Conservation (phyloP, 768 basidiomycete genomes). For the Lactarius psammicola region DNA sequence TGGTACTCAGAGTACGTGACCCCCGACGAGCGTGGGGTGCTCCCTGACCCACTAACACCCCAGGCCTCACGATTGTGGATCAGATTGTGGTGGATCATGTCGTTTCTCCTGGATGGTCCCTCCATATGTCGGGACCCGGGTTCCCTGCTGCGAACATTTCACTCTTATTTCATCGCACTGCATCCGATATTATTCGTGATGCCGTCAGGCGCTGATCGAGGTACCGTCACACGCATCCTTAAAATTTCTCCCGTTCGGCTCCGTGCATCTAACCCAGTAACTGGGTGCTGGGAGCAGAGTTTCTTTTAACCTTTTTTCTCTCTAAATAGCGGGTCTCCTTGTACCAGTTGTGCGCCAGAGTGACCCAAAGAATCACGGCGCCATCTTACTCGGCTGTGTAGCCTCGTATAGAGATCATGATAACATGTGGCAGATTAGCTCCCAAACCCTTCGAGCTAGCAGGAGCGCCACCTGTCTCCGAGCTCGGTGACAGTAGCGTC, state of each 20-base stretch:
- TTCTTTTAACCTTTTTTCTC: background rate
- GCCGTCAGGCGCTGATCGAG: background rate
- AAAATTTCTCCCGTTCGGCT: background rate
- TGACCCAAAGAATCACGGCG: background rate
- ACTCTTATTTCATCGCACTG: background rate
- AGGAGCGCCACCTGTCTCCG: background rate
- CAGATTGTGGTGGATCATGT: background rate
- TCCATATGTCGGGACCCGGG: background rate
- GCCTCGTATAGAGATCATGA: background rate
- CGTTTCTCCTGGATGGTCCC: background rate
- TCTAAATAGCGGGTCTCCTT: background rate
- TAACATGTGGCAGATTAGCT: background rate
- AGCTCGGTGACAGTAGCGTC: background rate
- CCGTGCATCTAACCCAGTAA: background rate
- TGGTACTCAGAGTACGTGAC: background rate
- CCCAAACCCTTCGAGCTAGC: background rate
- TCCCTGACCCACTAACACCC: no score
- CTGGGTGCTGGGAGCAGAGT: background rate
- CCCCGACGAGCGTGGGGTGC: background rate
- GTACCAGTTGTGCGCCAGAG: background rate
- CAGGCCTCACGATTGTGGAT: no score
- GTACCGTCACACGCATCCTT: background rate
- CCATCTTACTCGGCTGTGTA: background rate
- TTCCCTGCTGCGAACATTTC: background rate
- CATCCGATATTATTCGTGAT: background rate